These are phyloP conservation scores for Podospora pseudopauciseta DNA, from an alignment of 495 filamentous ascomycete species.

Conservation along the genomic window DNA sequence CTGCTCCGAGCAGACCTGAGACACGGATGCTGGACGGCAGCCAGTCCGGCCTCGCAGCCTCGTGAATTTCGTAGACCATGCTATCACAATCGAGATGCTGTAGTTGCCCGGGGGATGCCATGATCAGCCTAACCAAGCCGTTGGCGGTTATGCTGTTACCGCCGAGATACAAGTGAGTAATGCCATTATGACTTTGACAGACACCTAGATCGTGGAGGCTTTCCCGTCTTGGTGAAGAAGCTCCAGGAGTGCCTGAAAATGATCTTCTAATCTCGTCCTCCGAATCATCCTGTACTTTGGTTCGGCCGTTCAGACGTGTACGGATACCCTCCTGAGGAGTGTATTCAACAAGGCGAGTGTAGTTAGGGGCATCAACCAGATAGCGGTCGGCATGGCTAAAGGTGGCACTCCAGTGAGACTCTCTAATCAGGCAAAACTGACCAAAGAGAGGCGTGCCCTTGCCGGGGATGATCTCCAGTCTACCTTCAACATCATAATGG, in stretches of 20 bases:
- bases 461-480: constrained; percentile 17
- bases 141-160: constrained; percentile 33
- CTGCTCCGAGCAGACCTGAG: constrained; percentile 33
- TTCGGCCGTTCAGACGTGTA: constrained; percentile 34
- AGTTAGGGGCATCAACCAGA: constrained; percentile 40
- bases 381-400: constrained; percentile 37
- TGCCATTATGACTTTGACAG: constrained; percentile 24
- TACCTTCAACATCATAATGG: constrained; percentile 36
- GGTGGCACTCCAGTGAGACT: constrained; percentile 35
- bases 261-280: constrained; percentile 28
- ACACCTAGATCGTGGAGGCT: constrained; percentile 19
- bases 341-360: constrained; percentile 14
- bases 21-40: constrained; percentile 21
- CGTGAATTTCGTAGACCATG: constrained; percentile 17
- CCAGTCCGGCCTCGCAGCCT: constrained; percentile 12
- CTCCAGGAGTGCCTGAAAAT: constrained; percentile 23
- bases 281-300: constrained; percentile 30
- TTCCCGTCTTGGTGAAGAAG: constrained; percentile 3
- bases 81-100: constrained; percentile 45
- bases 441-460: constrained; percentile 31
- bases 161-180: constrained; percentile 45
- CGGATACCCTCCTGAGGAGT: constrained; percentile 18
- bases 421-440: constrained; percentile 35
- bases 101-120: constrained; percentile 34
- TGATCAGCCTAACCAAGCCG: constrained; percentile 33